phyloP scores from a whole-genome alignment of 2,329 filamentous ascomycete genomes.

The Pseudovirgaria hyperparasitica region DNA sequence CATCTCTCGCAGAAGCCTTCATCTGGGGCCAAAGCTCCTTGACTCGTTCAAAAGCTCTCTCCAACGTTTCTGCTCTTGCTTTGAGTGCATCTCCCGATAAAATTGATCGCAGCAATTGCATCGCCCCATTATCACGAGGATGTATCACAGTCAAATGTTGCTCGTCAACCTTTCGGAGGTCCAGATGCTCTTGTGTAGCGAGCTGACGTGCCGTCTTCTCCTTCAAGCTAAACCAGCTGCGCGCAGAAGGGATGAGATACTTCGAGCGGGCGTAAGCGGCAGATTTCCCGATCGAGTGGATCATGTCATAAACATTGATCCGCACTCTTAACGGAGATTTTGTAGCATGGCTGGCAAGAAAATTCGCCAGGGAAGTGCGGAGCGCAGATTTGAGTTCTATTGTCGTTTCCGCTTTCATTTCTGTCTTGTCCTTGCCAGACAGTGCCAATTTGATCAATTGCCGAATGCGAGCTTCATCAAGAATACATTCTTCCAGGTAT shows the following conservation, averaged over 20 bases:
- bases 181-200: conserved; percentile 38
- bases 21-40: conserved; percentile 59
- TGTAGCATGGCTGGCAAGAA: conserved; percentile 60
- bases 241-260: conserved; percentile 61
- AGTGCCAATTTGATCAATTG: conserved; percentile 49
- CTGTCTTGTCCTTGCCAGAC: conserved; percentile 37
- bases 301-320: conserved; percentile 53
- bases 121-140: conserved; percentile 44
- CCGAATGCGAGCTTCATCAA: conserved; percentile 61
- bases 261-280: conserved; percentile 62
- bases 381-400: conserved; percentile 49
- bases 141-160: conserved; percentile 41
- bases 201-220: conserved; percentile 36
- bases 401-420: conserved; percentile 12
- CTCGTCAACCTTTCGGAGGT: conserved; percentile 36
- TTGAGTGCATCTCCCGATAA: conserved; percentile 31
- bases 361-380: conserved; percentile 54
- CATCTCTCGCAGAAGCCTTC: conserved; percentile 49
- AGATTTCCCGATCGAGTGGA: conserved; percentile 60
- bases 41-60: conserved; percentile 56
- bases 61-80: conserved; percentile 42
- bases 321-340: conserved; percentile 62
- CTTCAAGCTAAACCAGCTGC: conserved; percentile 49
- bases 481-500: conserved; percentile 69
- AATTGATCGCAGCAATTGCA: conserved; percentile 40